These are phyloP conservation scores for Globisporangium acanthophoron DNA, from an alignment of 352 stramenopile species.

Conservation along the genomic window DNA sequence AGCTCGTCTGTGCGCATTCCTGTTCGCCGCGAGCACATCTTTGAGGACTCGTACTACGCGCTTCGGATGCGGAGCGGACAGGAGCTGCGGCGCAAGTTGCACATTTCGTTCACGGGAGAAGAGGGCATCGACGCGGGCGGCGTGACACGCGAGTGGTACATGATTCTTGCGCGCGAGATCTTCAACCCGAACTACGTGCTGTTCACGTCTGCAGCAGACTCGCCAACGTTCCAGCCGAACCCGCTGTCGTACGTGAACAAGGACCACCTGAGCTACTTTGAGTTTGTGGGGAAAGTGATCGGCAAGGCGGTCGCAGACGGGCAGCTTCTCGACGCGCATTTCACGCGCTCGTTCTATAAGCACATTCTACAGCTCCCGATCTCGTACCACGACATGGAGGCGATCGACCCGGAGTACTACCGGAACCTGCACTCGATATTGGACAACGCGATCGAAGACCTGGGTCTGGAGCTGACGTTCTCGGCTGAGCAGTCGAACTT, in stretches of 20 bases:
- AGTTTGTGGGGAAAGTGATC: constrained; percentile 97
- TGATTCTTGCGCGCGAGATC: constrained; percentile 98
- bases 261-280: constrained; percentile 98
- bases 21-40: constrained; percentile 95
- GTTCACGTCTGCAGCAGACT: constrained; percentile 98
- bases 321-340: constrained; percentile 98
- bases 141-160: constrained; percentile 98
- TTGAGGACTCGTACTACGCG: constrained; percentile 99
- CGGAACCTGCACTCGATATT: constrained; percentile 91
- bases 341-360: constrained; percentile 98
- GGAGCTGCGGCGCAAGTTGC: constrained; percentile 95
- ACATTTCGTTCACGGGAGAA: constrained; percentile 98
- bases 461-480: constrained; percentile 91
- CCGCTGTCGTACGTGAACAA: constrained; percentile 98
- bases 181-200: constrained; percentile 99
- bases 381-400: constrained; percentile 98
- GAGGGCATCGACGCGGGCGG: constrained; percentile 98
- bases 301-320: constrained; percentile 98
- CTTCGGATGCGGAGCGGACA: constrained; percentile 95
- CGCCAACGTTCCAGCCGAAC: constrained; percentile 99
- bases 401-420: constrained; percentile 96
- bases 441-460: constrained; percentile 77
- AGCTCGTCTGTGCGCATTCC: constrained; percentile 86
- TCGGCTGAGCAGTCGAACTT: constrained; percentile 90
- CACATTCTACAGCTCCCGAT: constrained; percentile 98